Conservation (phyloP, 1,284 basidiomycete species). For the Irpex sp. region DNA sequence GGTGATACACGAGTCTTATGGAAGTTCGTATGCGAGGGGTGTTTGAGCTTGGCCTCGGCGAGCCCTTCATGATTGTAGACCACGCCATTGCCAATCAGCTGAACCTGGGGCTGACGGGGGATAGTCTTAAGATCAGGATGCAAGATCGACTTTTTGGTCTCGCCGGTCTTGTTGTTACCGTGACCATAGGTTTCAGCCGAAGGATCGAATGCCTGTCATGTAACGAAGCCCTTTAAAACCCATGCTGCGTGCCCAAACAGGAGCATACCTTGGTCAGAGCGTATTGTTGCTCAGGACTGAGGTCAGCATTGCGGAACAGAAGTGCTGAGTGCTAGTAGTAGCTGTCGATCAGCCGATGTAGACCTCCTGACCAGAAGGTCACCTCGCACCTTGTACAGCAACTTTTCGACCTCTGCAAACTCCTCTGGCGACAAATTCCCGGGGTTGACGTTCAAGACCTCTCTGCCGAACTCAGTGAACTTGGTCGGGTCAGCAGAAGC, state of each 20-base stretch:
- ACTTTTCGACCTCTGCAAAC: slow-evolving; percentile 46
- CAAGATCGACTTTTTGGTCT: slow-evolving; percentile 70
- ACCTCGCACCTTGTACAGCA: slow-evolving; percentile 46
- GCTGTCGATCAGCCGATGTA: neutral
- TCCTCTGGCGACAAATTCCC: slow-evolving; percentile 39
- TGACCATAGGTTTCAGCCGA: slow-evolving; percentile 73
- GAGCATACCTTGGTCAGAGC: slow-evolving; percentile 69
- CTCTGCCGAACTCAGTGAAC: slow-evolving; percentile 48
- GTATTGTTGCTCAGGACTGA: slow-evolving; percentile 83
- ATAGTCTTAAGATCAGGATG: slow-evolving; percentile 87
- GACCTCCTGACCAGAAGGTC: neutral
- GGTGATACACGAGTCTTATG: slow-evolving; percentile 80
- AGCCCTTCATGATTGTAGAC: slow-evolving; percentile 79
- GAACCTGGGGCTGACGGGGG: slow-evolving; percentile 81
- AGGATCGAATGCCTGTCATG: slow-evolving; percentile 66
- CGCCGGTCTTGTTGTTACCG: slow-evolving; percentile 79
- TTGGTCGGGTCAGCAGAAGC: slow-evolving; percentile 43
- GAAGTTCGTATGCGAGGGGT: slow-evolving; percentile 87
- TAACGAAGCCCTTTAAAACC: neutral
- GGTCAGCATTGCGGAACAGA: slow-evolving; percentile 65
- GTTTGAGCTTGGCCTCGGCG: slow-evolving; percentile 63
- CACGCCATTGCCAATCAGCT: slow-evolving; percentile 78
- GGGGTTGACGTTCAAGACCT: slow-evolving; percentile 49
- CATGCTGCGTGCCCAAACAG: neutral
- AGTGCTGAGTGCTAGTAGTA: slow-evolving; percentile 60